Conservation (phyloP, 805 yeast species). For the Pichia gijzeniarum region DNA sequence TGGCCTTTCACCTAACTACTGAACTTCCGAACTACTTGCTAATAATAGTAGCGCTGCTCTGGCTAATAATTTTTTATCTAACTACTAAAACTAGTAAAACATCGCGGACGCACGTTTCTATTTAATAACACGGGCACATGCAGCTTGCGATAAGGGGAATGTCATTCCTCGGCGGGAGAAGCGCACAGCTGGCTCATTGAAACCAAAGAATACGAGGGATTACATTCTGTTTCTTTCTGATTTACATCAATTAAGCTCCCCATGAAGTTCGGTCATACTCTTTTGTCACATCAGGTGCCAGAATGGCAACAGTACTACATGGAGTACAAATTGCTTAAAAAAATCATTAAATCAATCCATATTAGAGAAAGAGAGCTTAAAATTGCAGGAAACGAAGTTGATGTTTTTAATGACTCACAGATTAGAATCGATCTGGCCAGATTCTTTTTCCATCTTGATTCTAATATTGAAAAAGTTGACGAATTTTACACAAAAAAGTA, state of each 20-base stretch:
- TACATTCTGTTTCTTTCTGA: no score
- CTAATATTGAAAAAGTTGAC: conserved; percentile 77
- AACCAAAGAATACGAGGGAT: no score
- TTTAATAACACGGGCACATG: no score
- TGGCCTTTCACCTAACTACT: conserved; percentile 59
- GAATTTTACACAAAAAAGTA: conserved; percentile 68
- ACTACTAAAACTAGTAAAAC: conserved; percentile 32
- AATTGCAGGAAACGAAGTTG: conserved; percentile 21
- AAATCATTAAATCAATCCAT: conserved; percentile 63
- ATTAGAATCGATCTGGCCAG: conserved; percentile 47
- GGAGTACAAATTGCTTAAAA: conserved; percentile 80
- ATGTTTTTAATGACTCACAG: conserved; percentile 34
- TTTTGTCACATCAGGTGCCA: conserved; percentile 82
- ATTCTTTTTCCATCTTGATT: conserved; percentile 72
- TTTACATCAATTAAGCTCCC: no score
- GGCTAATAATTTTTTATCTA: conserved; percentile 64
- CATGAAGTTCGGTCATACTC: conserved; percentile 80
- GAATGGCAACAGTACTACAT: conserved; percentile 84
- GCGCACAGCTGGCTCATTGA: no score
- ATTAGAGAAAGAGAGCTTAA: conserved; percentile 33
- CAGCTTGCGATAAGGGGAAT: no score
- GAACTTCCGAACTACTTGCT: no score
- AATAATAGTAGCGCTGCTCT: no score
- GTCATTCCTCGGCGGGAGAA: no score
- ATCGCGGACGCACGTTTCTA: neutral